Evolutionary conservation across 1,139 yeast genomes (phyloP), one percentile per base, ranked within the genome.

Genomic region (Pichia sp.): DNA sequence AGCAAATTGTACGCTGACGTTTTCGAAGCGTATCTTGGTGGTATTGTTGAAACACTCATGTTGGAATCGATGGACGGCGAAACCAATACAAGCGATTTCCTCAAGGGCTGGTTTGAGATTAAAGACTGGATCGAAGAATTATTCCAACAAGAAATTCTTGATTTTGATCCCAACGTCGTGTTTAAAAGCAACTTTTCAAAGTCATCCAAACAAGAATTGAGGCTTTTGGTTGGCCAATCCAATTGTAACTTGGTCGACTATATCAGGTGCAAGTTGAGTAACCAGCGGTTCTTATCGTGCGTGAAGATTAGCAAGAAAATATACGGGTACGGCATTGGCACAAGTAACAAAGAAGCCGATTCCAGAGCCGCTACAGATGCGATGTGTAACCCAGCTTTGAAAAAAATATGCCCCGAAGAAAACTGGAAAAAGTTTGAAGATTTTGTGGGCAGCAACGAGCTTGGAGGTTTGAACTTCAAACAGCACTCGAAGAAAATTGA

Each of bases 11-110:
- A 70, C 54, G 88, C 94, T 1, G 94, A 84, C 64, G 73, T 82
- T 0, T 85, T 88, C 61, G 95, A 88, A 63, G 95, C 96, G 0
- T 88, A 87, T 55, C 69, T 88, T 33, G 97, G 95, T 6, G 96
- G 90, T 0, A 64, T 88, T 33, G 52, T 44, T 4, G 56, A 53
- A 35, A 45, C 46, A 31, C 44, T 49, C 34, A 51, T 53, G 50
- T 41, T 45, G 39, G 55, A 52, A 39, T 42, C 46, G 11, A 16
- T 29, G 3, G 52, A 48, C 6, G 55, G 55, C 10, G 43, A 46
- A n/a, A 49, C 49, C 0, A 49, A 51, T 37, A 74, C 79, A 1
- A 69, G 77, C 38, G 92, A 84, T 51, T 45, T 48, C 11, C 31
- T 44, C 26, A 64, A 69, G 46, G 69, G 74, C 38, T 65, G 73